phyloP scores from a whole-genome alignment of 306 rosid species.

The Corylus americana region DNA sequence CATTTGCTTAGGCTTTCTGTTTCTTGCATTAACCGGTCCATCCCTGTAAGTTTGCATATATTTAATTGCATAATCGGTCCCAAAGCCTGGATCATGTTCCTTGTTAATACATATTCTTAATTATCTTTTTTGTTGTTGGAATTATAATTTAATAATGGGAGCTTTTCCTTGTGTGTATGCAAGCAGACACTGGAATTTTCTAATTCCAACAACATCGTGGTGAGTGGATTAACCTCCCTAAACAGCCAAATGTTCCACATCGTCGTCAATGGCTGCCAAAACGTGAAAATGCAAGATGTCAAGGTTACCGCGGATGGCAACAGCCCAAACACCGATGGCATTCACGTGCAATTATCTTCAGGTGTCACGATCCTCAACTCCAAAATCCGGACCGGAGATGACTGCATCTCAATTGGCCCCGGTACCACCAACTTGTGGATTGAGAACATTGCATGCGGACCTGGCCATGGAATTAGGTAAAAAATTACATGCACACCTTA shows the following conservation, averaged over 20 bases:
- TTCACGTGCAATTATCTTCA: slow-evolving; percentile 54
- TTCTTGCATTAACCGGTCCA: too few relatives aligned
- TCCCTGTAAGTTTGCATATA: too few relatives aligned
- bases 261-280: slow-evolving; percentile 41
- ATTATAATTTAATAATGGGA: neutral
- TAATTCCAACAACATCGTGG: slow-evolving; percentile 45
- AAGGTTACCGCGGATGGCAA: slow-evolving; percentile 34
- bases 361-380: slow-evolving; percentile 42
- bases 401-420: slow-evolving; percentile 63
- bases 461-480: slow-evolving; percentile 69
- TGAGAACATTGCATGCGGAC: slow-evolving; percentile 56
- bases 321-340: slow-evolving; percentile 69
- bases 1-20: too few relatives aligned
- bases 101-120: too few relatives aligned
- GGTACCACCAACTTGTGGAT: slow-evolving; percentile 65
- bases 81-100: neutral
- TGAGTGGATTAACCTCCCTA: slow-evolving; percentile 39
- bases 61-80: too few relatives aligned
- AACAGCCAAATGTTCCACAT: slow-evolving; percentile 60
- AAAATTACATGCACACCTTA: too few relatives aligned
- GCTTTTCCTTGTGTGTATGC: neutral
- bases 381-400: slow-evolving; percentile 51
- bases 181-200: slow-evolving; percentile 44
- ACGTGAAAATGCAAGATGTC: slow-evolving; percentile 42
- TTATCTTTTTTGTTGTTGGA: too few relatives aligned